Evolutionary conservation across 1,139 yeast genomes (phyloP).

Genomic region (Scheffersomyces insectosa): DNA sequence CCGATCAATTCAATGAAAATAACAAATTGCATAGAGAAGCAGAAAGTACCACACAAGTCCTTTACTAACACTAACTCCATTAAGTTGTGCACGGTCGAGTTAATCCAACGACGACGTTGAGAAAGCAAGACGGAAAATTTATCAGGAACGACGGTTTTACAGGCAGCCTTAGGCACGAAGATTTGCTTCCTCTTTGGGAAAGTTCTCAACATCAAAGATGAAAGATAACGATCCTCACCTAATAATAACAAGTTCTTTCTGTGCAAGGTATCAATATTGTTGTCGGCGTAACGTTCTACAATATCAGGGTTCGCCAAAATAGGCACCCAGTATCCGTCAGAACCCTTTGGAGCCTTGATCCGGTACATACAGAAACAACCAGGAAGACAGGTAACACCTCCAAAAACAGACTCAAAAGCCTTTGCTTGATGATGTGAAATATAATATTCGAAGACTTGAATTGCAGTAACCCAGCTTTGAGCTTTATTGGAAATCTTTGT

Average conservation of each 20-base stretch:
- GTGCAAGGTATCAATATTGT: slow-evolving; percentile 84
- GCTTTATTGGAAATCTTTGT: slow-evolving; percentile 89
- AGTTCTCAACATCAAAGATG: slow-evolving; percentile 87
- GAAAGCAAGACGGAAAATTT: slow-evolving; percentile 78
- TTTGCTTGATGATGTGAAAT: slow-evolving; percentile 96
- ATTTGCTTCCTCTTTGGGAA: slow-evolving; percentile 92
- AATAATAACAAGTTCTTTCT: slow-evolving; percentile 82
- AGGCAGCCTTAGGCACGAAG: slow-evolving; percentile 94
- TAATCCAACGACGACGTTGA: slow-evolving; percentile 98
- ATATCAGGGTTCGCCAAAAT: slow-evolving; percentile 94
- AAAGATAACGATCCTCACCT: slow-evolving; percentile 91
- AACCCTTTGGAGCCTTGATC: slow-evolving; percentile 89
- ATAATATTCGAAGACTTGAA: slow-evolving; percentile 94
- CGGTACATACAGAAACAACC: slow-evolving; percentile 98
- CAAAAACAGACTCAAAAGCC: slow-evolving; percentile 94
- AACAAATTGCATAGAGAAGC: slow-evolving; percentile 96
- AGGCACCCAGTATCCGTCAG: slow-evolving; percentile 95
- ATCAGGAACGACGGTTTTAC: slow-evolving; percentile 92
- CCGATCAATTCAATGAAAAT: slow-evolving; percentile 86
- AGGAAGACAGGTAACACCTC: slow-evolving; percentile 96
- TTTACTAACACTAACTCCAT: slow-evolving; percentile 87
- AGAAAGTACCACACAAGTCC: slow-evolving; percentile 95
- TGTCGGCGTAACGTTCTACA: slow-evolving; percentile 91
- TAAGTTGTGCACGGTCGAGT: slow-evolving; percentile 93
- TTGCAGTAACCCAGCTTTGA: slow-evolving; percentile 88